phyloP scores from a whole-genome alignment of 2,329 filamentous ascomycete species.

The Zarea fungicola region DNA sequence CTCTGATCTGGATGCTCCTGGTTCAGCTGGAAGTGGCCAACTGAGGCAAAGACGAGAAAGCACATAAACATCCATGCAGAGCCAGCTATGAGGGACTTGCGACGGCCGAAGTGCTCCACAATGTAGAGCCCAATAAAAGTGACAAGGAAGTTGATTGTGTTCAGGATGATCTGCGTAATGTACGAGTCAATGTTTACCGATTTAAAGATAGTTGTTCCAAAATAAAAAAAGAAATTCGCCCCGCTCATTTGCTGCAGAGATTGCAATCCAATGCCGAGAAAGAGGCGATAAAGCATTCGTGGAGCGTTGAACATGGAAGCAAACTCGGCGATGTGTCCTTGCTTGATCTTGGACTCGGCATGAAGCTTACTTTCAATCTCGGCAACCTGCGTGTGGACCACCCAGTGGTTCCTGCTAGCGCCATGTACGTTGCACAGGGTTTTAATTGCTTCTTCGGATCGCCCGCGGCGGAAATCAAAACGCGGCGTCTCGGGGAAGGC shows the following conservation, averaged over 20 bases:
- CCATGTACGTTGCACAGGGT: slow-evolving; percentile 47
- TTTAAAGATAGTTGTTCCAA: slow-evolving; percentile 48
- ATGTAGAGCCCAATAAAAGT: slow-evolving; percentile 66
- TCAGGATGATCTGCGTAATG: slow-evolving; percentile 62
- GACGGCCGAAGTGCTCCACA: slow-evolving; percentile 62
- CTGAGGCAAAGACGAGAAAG: slow-evolving; percentile 53
- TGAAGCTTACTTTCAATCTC: slow-evolving; percentile 51
- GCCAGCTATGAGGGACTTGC: slow-evolving; percentile 57
- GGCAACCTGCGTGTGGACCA: slow-evolving; percentile 43
- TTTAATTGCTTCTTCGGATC: slow-evolving; percentile 38
- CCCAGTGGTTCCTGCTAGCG: slow-evolving; percentile 35
- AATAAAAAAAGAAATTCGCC: slow-evolving; percentile 64
- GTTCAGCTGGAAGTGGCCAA: slow-evolving; percentile 45
- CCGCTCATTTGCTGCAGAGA: slow-evolving; percentile 59
- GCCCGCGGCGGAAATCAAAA: slow-evolving; percentile 44
- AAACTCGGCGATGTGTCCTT: slow-evolving; percentile 40
- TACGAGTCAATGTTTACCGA: slow-evolving; percentile 52
- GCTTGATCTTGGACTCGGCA: slow-evolving; percentile 38
- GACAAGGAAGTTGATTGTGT: slow-evolving; percentile 60
- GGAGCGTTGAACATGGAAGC: slow-evolving; percentile 59
- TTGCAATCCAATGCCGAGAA: slow-evolving; percentile 56
- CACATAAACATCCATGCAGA: slow-evolving; percentile 56
- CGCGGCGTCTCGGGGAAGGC: slow-evolving; percentile 49
- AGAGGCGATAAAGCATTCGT: slow-evolving; percentile 57
- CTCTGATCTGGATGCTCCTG: slow-evolving; percentile 29